Evolutionary conservation across 441 rosid genomes (phyloP).

Genomic region (Populus hybrid): DNA sequence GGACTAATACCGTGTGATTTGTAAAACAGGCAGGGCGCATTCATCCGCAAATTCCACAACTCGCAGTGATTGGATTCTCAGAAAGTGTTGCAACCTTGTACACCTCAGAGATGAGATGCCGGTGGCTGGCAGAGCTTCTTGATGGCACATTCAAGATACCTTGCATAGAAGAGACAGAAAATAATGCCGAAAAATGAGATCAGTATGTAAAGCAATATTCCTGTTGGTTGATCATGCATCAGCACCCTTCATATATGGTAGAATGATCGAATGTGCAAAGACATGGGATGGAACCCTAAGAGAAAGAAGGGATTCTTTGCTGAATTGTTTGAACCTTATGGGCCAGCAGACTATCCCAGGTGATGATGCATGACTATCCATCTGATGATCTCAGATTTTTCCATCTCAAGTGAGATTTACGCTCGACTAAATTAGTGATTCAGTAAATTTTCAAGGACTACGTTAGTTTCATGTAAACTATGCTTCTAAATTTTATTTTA

Average conservation of each 20-base stretch:
- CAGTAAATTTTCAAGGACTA: no score
- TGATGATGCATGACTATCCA: no score
- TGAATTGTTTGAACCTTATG: slow-evolving; percentile 49
- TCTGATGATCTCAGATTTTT: no score
- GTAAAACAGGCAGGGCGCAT: no score
- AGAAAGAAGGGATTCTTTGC: slow-evolving; percentile 48
- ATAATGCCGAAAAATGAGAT: slow-evolving; percentile 7
- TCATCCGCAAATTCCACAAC: slow-evolving; percentile 47
- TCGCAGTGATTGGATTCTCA: slow-evolving; percentile 41
- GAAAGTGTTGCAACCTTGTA: slow-evolving; percentile 27
- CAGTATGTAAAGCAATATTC: slow-evolving; percentile 16
- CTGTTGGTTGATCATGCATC: slow-evolving; percentile 24
- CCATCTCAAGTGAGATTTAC: no score
- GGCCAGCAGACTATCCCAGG: slow-evolving; percentile 24
- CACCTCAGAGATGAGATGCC: slow-evolving; percentile 38
- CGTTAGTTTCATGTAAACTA: no score
- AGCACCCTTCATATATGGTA: slow-evolving; percentile 36
- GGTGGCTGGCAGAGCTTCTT: slow-evolving; percentile 39
- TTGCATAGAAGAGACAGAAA: slow-evolving; percentile 8
- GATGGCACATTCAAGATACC: slow-evolving; percentile 23
- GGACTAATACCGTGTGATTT: no score
- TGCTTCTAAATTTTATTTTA: no score
- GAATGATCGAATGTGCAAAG: slow-evolving; percentile 50
- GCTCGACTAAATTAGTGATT: no score
- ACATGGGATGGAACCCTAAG: slow-evolving; percentile 54